Evolutionary conservation across 2,329 filamentous ascomycete species (phyloP).

Genomic region (Colletotrichum neosansevieriae): DNA sequence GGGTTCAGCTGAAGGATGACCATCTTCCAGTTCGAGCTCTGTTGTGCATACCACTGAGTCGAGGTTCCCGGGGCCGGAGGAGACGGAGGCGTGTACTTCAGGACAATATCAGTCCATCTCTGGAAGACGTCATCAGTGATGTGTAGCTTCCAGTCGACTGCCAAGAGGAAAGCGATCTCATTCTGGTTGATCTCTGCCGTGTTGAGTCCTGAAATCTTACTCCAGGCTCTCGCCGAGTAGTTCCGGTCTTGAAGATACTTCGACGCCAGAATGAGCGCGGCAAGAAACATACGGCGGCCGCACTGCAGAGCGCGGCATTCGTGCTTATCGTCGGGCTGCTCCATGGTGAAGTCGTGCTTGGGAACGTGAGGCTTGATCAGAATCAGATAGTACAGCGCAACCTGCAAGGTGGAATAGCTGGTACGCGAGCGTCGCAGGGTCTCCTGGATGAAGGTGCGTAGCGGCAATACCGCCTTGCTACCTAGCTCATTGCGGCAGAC

Average conservation of each 20-base stretch:
- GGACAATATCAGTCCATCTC: slow-evolving; percentile 92
- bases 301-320: slow-evolving; percentile 88
- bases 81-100: slow-evolving; percentile 81
- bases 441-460: slow-evolving; percentile 97
- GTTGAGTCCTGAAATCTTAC: slow-evolving; percentile 97
- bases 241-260: slow-evolving; percentile 99
- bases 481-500: slow-evolving; percentile 80
- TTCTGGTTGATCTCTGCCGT: slow-evolving; percentile 96
- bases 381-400: slow-evolving; percentile 95
- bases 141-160: slow-evolving; percentile 95
- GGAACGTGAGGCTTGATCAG: slow-evolving; percentile 93
- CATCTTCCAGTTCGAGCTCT: slow-evolving; percentile 68
- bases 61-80: slow-evolving; percentile 65
- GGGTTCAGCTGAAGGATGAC: slow-evolving; percentile 69
- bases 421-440: slow-evolving; percentile 94
- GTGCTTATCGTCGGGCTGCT: slow-evolving; percentile 80
- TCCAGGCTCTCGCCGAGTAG: slow-evolving; percentile 97
- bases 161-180: slow-evolving; percentile 89
- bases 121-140: slow-evolving; percentile 91
- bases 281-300: slow-evolving; percentile 96
- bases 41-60: slow-evolving; percentile 57
- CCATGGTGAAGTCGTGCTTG: slow-evolving; percentile 84
- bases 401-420: slow-evolving; percentile 97
- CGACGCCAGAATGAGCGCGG: slow-evolving; percentile 93
- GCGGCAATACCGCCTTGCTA: slow-evolving; percentile 83